Conservation (phyloP, 306 rosid species). For the Albizia julibrissin region DNA sequence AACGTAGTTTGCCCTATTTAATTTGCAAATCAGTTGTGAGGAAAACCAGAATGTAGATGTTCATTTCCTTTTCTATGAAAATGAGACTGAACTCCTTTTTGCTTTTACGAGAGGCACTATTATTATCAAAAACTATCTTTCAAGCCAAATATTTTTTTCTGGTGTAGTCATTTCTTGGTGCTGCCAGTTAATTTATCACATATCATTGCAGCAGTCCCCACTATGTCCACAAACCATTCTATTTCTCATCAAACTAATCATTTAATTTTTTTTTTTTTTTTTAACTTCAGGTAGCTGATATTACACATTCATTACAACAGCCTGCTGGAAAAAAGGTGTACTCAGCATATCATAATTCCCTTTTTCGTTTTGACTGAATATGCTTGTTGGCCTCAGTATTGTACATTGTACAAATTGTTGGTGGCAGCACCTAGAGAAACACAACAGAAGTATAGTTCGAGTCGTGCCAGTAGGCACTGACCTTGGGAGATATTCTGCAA, state of each 20-base stretch:
- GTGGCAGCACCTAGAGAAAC: no score
- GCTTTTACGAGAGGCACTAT: slow-evolving; percentile 6
- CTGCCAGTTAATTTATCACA: background rate
- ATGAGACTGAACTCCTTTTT: slow-evolving; percentile 19
- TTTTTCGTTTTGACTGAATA: slow-evolving; percentile 1
- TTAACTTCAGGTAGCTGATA: slow-evolving; percentile 76
- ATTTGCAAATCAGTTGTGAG: slow-evolving; percentile 6
- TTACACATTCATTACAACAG: slow-evolving; percentile 92
- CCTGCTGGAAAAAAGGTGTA: slow-evolving; percentile 95
- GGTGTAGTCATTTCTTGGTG: slow-evolving; percentile 5
- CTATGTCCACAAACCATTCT: background rate
- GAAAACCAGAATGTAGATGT: slow-evolving; percentile 7
- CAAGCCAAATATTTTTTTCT: background rate
- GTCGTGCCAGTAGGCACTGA: no score
- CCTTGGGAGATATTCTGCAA: no score
- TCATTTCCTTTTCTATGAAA: slow-evolving; percentile 8
- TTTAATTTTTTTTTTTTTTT: slow-evolving; percentile 28
- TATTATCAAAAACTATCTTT: background rate
- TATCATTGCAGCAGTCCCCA: background rate
- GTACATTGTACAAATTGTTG: no score
- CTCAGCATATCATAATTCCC: slow-evolving; percentile 16
- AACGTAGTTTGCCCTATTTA: background rate
- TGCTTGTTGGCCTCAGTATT: no score
- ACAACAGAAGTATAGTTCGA: no score
- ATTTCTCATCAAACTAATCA: slow-evolving; percentile 29